Base-by-base conservation (phyloP, 495 filamentous ascomycete species). In the Geoglossum glabrum region DNA sequence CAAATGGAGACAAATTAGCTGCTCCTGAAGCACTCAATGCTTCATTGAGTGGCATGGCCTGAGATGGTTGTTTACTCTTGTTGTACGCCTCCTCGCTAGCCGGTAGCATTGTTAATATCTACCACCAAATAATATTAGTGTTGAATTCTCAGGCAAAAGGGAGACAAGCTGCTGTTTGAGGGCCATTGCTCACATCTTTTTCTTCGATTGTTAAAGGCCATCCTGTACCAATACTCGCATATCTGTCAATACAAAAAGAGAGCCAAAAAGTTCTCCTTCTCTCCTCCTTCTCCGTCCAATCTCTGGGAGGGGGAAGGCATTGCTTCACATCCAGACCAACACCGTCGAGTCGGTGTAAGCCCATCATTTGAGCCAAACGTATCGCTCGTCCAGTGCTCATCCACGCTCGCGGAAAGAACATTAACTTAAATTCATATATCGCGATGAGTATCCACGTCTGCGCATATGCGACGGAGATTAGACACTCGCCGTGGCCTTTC, bases 401-500 rank as follows among this genome's bases (percentile, higher is more conserved):
- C 92, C 92, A 99, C 3, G 93, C 93, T 43, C 93, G 74, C 1
- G 92, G 92, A 62, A 99, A 99, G 67, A 86, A 94, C 86, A 99
- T 96, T 77, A 86, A 84, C 69, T 89, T 93, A 67, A 96, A 97
- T 66, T 99, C 92, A 64, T 94, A 96, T 0, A 76, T 78, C 3
- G 80, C 76, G 54, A 94, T 77, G 4, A 99, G 71, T 10, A 81
- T 70, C 78, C 93, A 92, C 1, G 86, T 77, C 68, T 97, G 93
- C 36, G 80, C 81, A 63, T 92, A 81, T 26, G 80, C 83, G 23
- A 95, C 72, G 11, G 82, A 86, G 57, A 97, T 83, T 61, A 88
- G 82, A 51, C 78, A 75, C 67, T 97, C 92, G 38, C 92, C 92
- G 63, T 90, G 85, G 23, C 92, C 90, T 67, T 87, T 94, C 74